Conservation (phyloP, 108 stramenopile genomes). For the Nitzschia palea region DNA sequence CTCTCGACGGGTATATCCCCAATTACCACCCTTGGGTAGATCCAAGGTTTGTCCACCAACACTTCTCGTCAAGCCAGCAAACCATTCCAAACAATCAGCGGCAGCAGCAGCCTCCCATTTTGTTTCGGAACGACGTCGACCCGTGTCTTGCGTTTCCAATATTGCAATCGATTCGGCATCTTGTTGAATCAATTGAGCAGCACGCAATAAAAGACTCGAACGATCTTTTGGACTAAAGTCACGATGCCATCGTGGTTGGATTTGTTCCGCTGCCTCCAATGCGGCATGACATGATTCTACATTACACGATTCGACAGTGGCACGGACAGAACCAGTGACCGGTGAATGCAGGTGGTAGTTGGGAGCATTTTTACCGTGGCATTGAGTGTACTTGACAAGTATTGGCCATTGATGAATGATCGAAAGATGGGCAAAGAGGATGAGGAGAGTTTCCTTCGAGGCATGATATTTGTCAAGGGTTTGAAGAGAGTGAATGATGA, state of each 20-base stretch:
- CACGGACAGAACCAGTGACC: conserved; percentile 6
- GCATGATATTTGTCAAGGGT: neutral
- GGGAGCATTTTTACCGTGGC: neutral
- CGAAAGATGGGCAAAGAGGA: neutral
- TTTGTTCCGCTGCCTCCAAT: neutral
- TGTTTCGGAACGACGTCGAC: conserved; percentile 54
- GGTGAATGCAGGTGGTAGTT: conserved; percentile 6
- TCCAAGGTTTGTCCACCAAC: conserved; percentile 15
- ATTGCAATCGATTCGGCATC: conserved; percentile 13
- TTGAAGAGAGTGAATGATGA: neutral
- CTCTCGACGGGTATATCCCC: conserved; percentile 49
- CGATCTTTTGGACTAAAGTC: conserved; percentile 13
- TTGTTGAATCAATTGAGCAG: conserved; percentile 2
- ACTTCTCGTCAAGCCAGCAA: conserved; percentile 9
- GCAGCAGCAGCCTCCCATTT: conserved; percentile 33
- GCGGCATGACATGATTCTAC: neutral
- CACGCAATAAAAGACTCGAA: neutral
- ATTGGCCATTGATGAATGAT: conserved; percentile 13
- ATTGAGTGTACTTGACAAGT: neutral
- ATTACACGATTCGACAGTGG: conserved; percentile 1
- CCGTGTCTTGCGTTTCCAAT: conserved; percentile 63
- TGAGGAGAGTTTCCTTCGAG: neutral
- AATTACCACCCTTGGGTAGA: neutral
- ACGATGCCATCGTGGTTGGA: conserved; percentile 9
- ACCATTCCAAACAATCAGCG: conserved; percentile 26